These are phyloP conservation scores for Pestalotiopsis sp. DNA, from an alignment of 2,329 filamentous ascomycete species.

Conservation along the genomic window DNA sequence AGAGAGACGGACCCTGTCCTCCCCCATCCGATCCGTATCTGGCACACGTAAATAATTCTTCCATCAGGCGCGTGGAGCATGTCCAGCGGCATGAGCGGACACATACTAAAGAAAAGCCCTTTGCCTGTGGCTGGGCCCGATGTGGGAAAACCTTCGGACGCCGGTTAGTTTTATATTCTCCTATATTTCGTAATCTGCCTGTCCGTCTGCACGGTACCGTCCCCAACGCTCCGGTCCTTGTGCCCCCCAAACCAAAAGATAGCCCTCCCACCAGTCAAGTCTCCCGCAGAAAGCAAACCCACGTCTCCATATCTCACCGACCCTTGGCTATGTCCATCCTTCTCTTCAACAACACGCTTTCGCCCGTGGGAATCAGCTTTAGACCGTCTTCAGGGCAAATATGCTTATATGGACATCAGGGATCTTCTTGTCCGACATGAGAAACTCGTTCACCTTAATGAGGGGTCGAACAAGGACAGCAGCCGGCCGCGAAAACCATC, in stretches of 20 bases:
- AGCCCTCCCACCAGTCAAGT: conserved; percentile 2
- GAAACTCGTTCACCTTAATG: conserved; percentile 67
- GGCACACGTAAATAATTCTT: conserved; percentile 42
- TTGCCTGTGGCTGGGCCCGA: conserved; percentile 60
- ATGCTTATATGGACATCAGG: conserved; percentile 66
- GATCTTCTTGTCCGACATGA: conserved; percentile 66
- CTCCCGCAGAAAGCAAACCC: conserved; percentile 7
- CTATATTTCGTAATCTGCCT: not conserved
- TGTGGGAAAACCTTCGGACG: conserved; percentile 67
- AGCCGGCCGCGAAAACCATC: conserved; percentile 55
- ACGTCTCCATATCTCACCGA: conserved; percentile 14
- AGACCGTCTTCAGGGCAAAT: conserved; percentile 26
- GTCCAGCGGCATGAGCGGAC: conserved; percentile 67
- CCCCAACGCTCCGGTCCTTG: not conserved
- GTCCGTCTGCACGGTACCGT: conserved; percentile 8
- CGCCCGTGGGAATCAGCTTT: not conserved
- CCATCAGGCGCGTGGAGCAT: conserved; percentile 63
- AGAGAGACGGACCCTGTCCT: conserved; percentile 19
- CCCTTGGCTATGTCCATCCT: not conserved
- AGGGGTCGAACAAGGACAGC: conserved; percentile 56
- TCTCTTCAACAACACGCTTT: not conserved
- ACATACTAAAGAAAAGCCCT: conserved; percentile 69
- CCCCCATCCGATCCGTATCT: conserved; percentile 33
- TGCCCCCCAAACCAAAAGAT: conserved; percentile 3
- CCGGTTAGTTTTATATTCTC: conserved; percentile 49